Conservation (phyloP, 2,329 filamentous ascomycete species). For the Xylariales sp. region DNA sequence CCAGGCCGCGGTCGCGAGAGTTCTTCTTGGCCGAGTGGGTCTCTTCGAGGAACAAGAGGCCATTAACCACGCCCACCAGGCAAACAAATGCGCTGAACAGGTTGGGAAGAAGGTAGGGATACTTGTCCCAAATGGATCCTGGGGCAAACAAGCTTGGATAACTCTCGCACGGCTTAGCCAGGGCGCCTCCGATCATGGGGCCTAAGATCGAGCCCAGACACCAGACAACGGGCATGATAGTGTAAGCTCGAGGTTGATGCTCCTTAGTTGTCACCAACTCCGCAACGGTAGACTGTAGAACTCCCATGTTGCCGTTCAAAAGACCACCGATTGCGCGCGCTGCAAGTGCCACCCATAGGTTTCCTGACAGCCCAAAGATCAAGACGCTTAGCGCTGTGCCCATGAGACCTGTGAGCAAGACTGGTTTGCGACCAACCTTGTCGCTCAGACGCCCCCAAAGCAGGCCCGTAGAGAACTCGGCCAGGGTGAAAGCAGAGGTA, state of each 20-base stretch:
- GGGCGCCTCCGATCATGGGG: conserved; percentile 82
- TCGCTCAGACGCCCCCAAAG: conserved; percentile 94
- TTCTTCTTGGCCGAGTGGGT: conserved; percentile 82
- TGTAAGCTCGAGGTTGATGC: conserved; percentile 91
- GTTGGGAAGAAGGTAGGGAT: conserved; percentile 68
- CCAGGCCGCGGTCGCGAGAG: conserved; percentile 69
- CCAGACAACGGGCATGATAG: conserved; percentile 98
- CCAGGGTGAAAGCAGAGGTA: conserved; percentile 92
- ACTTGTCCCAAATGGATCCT: conserved; percentile 77
- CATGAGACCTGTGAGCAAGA: conserved; percentile 81
- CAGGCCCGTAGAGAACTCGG: conserved; percentile 88
- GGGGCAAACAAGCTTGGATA: conserved; percentile 70
- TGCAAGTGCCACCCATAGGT: conserved; percentile 74
- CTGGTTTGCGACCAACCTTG: conserved; percentile 85
- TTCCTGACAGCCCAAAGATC: conserved; percentile 85
- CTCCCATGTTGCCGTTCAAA: conserved; percentile 94
- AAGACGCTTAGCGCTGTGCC: conserved; percentile 92
- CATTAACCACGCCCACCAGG: conserved; percentile 59
- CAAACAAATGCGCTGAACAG: conserved; percentile 61
- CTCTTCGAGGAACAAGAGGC: conserved; percentile 75
- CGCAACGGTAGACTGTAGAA: conserved; percentile 90
- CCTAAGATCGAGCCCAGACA: conserved; percentile 94
- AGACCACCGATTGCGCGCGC: conserved; percentile 86
- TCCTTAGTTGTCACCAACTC: conserved; percentile 91
- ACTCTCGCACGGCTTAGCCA: conserved; percentile 80